Percentiles rank a stretch among this genome's conserved stretches.
phyloP scores from a whole-genome alignment of 768 basidiomycete genomes.

The Cystofilobasidium bisporidii region DNA sequence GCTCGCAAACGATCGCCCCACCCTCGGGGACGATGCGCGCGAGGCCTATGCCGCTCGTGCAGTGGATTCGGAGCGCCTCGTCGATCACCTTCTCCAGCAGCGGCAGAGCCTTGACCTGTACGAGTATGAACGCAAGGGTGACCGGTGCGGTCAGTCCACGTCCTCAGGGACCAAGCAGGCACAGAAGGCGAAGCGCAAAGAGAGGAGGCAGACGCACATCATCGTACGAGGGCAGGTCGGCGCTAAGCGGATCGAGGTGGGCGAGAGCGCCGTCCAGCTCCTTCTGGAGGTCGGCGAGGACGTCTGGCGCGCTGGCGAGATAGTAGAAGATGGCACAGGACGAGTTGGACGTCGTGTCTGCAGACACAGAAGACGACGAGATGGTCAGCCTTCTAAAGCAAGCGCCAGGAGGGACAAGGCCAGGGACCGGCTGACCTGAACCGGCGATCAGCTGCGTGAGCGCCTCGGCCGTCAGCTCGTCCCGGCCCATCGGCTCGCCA shows the following conservation, averaged over 20 bases:
- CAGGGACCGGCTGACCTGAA: not conserved
- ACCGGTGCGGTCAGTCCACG: not conserved
- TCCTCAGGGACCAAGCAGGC: not conserved
- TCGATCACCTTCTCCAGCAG: constrained; percentile 82
- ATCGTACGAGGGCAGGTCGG: constrained; percentile 5
- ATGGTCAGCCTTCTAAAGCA: no score
- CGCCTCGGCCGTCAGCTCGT: constrained; percentile 74
- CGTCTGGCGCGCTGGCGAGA: constrained; percentile 57
- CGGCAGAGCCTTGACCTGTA: constrained; percentile 36
- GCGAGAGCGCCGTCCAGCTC: constrained; percentile 59
- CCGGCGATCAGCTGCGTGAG: constrained; percentile 55
- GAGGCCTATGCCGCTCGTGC: constrained; percentile 72
- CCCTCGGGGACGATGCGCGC: constrained; percentile 64
- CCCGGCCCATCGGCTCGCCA: constrained; percentile 67
- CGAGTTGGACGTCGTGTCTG: constrained; percentile 89
- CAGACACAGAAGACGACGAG: not conserved
- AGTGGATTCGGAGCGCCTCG: constrained; percentile 74
- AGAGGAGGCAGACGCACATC: constrained; percentile 6
- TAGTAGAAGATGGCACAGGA: constrained; percentile 82
- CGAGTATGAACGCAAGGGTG: not conserved
- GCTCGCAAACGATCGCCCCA: constrained; percentile 30
- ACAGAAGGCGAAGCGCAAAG: not conserved
- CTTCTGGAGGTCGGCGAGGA: constrained; percentile 60
- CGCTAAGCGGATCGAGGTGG: constrained; percentile 40
- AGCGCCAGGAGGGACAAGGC: no score